Conservation (phyloP, 208 protist genomes). For the Endotrypanum monterogeii region DNA sequence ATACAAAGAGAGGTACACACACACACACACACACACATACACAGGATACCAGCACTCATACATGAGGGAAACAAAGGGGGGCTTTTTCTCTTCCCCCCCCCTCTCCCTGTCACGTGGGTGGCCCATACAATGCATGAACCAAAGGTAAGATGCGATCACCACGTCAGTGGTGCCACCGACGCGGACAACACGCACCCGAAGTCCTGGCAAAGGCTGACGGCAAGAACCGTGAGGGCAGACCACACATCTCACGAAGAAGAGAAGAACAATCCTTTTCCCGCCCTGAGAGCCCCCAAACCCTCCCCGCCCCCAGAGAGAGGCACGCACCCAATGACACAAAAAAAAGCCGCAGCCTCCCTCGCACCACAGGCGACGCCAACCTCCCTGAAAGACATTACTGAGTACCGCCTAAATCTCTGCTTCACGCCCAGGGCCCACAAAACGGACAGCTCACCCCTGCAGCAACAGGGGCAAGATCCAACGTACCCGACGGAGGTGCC, state of each 20-base stretch:
- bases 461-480: constrained; percentile 2
- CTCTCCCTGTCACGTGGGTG: not conserved
- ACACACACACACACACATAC: not conserved
- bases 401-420: constrained; percentile 18
- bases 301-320: not conserved
- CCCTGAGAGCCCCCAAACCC: not conserved
- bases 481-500: not conserved
- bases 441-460: not conserved
- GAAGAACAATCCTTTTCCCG: not conserved
- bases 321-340: not conserved
- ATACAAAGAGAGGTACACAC: too few relatives aligned
- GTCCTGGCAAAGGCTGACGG: constrained; percentile 15
- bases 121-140: not conserved
- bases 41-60: not conserved
- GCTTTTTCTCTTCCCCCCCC: not conserved
- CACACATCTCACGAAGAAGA: not conserved
- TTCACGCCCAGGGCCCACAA: constrained; percentile 9
- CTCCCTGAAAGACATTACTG: constrained; percentile 1
- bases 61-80: not conserved
- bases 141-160: not conserved
- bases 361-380: not conserved
- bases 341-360: not conserved
- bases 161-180: not conserved
- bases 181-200: constrained; percentile 5
- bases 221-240: not conserved